Conservation (phyloP, 768 basidiomycete genomes). For the Tylopilus sp. region DNA sequence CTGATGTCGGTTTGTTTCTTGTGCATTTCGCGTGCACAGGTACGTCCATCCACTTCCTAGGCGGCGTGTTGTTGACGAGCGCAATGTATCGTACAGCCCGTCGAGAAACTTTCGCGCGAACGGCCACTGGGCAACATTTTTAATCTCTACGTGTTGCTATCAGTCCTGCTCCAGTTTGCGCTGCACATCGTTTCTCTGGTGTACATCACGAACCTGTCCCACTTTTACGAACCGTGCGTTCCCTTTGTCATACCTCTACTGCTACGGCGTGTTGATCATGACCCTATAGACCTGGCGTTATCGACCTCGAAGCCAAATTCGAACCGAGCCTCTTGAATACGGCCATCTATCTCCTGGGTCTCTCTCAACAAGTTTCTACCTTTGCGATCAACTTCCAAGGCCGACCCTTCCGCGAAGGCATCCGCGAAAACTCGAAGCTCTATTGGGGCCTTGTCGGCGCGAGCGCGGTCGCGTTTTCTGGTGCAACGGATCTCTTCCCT, state of each 20-base stretch:
- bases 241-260: neutral
- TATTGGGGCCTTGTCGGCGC: slow-evolving; percentile 92
- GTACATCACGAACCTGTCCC: slow-evolving; percentile 88
- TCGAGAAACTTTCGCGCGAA: slow-evolving; percentile 91
- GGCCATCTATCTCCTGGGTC: slow-evolving; percentile 90
- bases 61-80: neutral
- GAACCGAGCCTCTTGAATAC: slow-evolving; percentile 94
- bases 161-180: slow-evolving; percentile 89
- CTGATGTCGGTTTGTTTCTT: slow-evolving; percentile 98
- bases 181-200: slow-evolving; percentile 88
- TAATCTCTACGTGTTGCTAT: slow-evolving; percentile 91
- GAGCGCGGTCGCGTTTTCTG: slow-evolving; percentile 86
- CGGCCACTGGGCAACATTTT: slow-evolving; percentile 95
- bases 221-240: slow-evolving; percentile 71
- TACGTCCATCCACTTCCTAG: slow-evolving; percentile 33
- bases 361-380: slow-evolving; percentile 97
- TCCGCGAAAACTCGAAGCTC: slow-evolving; percentile 91
- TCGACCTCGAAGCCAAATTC: slow-evolving; percentile 96
- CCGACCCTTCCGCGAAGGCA: slow-evolving; percentile 96
- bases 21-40: slow-evolving; percentile 97
- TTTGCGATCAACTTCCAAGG: slow-evolving; percentile 99
- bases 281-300: slow-evolving; percentile 57
- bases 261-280: neutral
- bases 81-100: slow-evolving; percentile 69
- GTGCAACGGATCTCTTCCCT: slow-evolving; percentile 91